Percentiles rank a stretch among this genome's conserved stretches.
Conservation (phyloP, 495 filamentous ascomycete species). For the Penicillium bialowiezense region DNA sequence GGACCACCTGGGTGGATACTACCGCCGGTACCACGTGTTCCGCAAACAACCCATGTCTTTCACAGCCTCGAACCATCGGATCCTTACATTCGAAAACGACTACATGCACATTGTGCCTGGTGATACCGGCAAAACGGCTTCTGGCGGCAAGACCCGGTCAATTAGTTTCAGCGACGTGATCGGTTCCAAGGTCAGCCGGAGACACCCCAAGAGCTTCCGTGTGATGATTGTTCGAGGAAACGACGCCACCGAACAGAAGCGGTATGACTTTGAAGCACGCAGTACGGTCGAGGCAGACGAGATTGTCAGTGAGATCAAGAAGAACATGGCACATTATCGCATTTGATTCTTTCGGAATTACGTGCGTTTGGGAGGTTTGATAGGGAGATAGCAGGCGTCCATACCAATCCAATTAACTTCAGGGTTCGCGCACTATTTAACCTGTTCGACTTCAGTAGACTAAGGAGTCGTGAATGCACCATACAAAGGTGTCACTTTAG, state of each 20-base stretch:
- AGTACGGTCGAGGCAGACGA: slow-evolving; percentile 77
- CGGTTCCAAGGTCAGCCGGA: slow-evolving; percentile 85
- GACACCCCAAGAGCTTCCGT: slow-evolving; percentile 90
- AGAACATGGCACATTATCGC: slow-evolving; percentile 53
- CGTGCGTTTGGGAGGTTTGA: too few relatives aligned
- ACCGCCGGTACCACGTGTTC: slow-evolving; percentile 86
- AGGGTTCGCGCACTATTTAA: too few relatives aligned
- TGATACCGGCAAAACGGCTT: slow-evolving; percentile 52
- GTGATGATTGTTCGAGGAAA: slow-evolving; percentile 78
- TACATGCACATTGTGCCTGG: slow-evolving; percentile 93
- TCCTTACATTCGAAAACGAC: slow-evolving; percentile 89
- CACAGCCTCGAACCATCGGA: slow-evolving; percentile 75
- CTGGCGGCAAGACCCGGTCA: slow-evolving; percentile 74
- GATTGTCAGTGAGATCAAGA: slow-evolving; percentile 83
- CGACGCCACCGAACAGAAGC: slow-evolving; percentile 69
- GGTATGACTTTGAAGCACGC: slow-evolving; percentile 94
- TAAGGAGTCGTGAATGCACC: too few relatives aligned
- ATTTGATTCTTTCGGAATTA: slow-evolving; percentile 20
- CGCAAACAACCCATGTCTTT: slow-evolving; percentile 95
- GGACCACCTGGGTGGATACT: slow-evolving; percentile 67
- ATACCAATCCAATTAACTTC: too few relatives aligned
- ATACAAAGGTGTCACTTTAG: too few relatives aligned
- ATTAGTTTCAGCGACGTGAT: slow-evolving; percentile 91
- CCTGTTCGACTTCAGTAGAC: too few relatives aligned
- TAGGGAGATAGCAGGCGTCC: too few relatives aligned